Evolutionary conservation across 2,329 filamentous ascomycete species (phyloP).

Genomic region (Colletotrichum tropicicola): DNA sequence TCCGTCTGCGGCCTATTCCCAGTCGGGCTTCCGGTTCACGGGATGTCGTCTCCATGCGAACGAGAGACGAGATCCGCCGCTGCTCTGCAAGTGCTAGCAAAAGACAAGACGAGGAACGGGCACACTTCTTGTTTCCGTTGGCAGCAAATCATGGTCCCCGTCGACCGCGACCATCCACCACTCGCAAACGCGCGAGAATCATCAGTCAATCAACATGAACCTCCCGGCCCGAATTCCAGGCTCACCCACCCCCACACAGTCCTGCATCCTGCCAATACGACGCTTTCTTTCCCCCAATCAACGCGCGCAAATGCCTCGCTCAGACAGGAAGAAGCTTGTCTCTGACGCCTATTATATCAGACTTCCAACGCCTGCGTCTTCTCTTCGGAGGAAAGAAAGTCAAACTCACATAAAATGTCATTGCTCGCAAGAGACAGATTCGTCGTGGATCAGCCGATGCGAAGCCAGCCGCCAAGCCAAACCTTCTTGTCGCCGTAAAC

Average conservation of each 20-base stretch:
- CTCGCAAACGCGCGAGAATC: neutral
- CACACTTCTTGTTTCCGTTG: neutral
- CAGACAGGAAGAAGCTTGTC: conserved; percentile 12
- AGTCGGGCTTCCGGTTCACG: conserved; percentile 11
- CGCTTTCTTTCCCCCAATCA: conserved; percentile 20
- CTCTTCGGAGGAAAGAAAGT: neutral
- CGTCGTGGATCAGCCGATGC: neutral
- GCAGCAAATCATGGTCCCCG: conserved; percentile 6
- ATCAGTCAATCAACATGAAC: conserved; percentile 14
- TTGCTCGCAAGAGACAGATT: neutral
- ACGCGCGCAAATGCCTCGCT: conserved; percentile 17
- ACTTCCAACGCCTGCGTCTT: neutral
- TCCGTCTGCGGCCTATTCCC: conserved; percentile 18
- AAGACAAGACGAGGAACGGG: neutral
- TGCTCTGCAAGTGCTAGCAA: too few relatives aligned
- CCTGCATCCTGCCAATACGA: conserved; percentile 9
- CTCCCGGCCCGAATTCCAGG: conserved; percentile 22
- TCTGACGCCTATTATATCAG: conserved; percentile 5
- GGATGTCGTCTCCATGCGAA: conserved; percentile 17
- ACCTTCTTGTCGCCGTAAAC: neutral
- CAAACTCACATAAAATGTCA: conserved; percentile 2
- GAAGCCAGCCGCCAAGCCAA: conserved; percentile 1
- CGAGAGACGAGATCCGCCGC: too few relatives aligned
- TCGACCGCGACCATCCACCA: neutral
- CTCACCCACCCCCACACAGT: conserved; percentile 18